Conservation (phyloP, 495 filamentous ascomycete species). For the Penicillium cataractarum region DNA sequence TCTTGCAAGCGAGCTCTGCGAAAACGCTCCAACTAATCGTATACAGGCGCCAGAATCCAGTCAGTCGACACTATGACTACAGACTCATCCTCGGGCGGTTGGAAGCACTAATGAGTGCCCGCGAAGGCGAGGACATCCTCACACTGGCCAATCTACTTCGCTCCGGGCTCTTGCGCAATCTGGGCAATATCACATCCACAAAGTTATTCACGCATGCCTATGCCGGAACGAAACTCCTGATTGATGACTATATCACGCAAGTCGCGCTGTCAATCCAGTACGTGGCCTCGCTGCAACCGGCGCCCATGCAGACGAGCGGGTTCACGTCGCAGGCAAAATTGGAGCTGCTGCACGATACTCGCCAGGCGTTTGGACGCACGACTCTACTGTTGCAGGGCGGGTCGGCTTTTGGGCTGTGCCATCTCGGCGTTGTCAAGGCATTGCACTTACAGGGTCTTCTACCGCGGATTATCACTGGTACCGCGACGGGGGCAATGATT, state of each 20-base stretch:
- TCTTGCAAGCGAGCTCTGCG: background rate
- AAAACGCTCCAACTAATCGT: conserved; percentile 5
- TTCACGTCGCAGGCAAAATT: conserved; percentile 85
- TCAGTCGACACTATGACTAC: conserved; percentile 86
- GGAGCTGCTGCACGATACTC: conserved; percentile 84
- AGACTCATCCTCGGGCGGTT: conserved; percentile 79
- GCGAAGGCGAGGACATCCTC: conserved; percentile 76
- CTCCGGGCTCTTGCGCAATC: conserved; percentile 84
- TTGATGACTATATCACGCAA: conserved; percentile 89
- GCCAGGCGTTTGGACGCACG: conserved; percentile 86
- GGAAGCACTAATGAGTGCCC: conserved; percentile 69
- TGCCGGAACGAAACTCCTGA: conserved; percentile 84
- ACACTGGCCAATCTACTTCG: conserved; percentile 78
- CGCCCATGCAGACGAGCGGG: conserved; percentile 53
- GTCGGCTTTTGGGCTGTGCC: conserved; percentile 88
- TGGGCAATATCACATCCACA: conserved; percentile 87
- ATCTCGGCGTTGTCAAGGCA: conserved; percentile 89
- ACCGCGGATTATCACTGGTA: conserved; percentile 89
- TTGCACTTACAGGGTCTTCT: conserved; percentile 81
- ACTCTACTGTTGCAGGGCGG: conserved; percentile 89
- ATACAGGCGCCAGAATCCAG: conserved; percentile 75
- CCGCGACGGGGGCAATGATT: conserved; percentile 87
- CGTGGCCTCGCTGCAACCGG: conserved; percentile 71
- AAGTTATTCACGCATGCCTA: conserved; percentile 84
- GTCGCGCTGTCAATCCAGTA: conserved; percentile 79